These are phyloP conservation scores for Torulaspora globosa DNA, from an alignment of 1,139 yeast genomes.

Conservation along the genomic window DNA sequence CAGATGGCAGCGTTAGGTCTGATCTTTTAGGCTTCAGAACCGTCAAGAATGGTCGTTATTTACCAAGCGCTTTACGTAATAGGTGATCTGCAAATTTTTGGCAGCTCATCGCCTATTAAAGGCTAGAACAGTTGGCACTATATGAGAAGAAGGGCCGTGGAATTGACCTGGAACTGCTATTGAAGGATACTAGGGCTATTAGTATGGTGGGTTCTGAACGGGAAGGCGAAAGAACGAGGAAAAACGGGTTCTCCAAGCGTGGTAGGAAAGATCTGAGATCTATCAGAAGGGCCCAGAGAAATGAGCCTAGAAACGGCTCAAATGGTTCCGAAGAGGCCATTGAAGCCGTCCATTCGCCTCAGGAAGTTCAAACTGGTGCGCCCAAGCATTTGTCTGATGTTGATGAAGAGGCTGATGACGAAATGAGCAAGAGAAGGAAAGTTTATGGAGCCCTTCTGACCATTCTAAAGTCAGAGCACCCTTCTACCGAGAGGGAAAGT, in stretches of 20 bases:
- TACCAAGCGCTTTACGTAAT: slow-evolving; percentile 7
- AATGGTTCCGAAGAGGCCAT: slow-evolving; percentile 13
- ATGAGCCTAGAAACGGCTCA: slow-evolving; percentile 30
- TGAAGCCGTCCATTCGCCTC: slow-evolving; percentile 15
- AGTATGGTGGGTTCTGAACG: slow-evolving; percentile 1
- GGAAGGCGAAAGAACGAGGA: slow-evolving; percentile 10
- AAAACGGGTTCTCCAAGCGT: slow-evolving; percentile 36
- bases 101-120: slow-evolving; percentile 14
- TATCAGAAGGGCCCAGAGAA: slow-evolving; percentile 52
- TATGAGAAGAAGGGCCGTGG: neutral
- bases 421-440: slow-evolving; percentile 38
- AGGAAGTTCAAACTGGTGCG: slow-evolving; percentile 9
- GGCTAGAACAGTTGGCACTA: neutral
- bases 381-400: slow-evolving; percentile 12
- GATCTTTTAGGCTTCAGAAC: neutral
- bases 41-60: neutral
- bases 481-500: slow-evolving; percentile 20
- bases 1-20: neutral
- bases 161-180: neutral
- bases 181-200: neutral
- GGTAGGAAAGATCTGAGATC: slow-evolving; percentile 60
- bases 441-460: slow-evolving; percentile 79
- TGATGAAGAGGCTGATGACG: slow-evolving; percentile 26
- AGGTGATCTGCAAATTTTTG: slow-evolving; percentile 18
- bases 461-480: slow-evolving; percentile 54